Base-by-base conservation (phyloP, 768 basidiomycete genomes). In the Tylopilus balloui region DNA sequence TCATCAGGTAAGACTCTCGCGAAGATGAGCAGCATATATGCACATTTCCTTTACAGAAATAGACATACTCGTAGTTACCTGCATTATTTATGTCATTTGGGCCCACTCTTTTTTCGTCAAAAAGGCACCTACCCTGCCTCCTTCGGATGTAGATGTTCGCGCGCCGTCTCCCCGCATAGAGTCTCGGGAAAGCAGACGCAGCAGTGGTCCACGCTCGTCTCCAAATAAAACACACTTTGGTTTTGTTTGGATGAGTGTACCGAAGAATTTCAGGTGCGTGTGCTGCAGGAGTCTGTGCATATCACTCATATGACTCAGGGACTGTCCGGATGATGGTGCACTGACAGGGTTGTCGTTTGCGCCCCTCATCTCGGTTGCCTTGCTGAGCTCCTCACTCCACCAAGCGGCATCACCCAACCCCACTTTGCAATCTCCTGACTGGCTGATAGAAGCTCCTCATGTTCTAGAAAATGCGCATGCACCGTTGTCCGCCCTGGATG, bases 181-280 rank as follows among this genome's bases (percentile, higher is more conserved):
- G 20, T 43, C 55, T 45, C 77, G 76, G 31, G 80, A 83, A 11
- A 56, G 54, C 38, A 78, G 67, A 60, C 79, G 77, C 39, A 45
- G 56, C 8, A 51, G 62, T 17, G 51, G 62, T 45, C 37, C 52
- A 44, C 62, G 64, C 23, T 45, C 58, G 25, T 50, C 58, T 24
- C 56, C 57, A 43, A 70, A 69, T 51, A 80, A 76, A 67, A 69
- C 71, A 20, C 77, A 80, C 58, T 80, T 82, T 48, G 82, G 83
- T 28, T 87, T 82, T 60, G 77, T 92, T 21, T 92, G 88, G 88
- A 92, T 92, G 90, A 86, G 89, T 14, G 88, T 90, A 5, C 85
- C 87, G 0, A 89, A 90, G 67, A 90, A 92, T 60, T 92, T 88
- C 62, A 76, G 89, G 88, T 86, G 54, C 35, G 71, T 59, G 34